A percentile compares a stretch with the other conserved stretches of the same genome.
Conservation (phyloP, 257 asterid species). For the Nicotiana attenuata region DNA sequence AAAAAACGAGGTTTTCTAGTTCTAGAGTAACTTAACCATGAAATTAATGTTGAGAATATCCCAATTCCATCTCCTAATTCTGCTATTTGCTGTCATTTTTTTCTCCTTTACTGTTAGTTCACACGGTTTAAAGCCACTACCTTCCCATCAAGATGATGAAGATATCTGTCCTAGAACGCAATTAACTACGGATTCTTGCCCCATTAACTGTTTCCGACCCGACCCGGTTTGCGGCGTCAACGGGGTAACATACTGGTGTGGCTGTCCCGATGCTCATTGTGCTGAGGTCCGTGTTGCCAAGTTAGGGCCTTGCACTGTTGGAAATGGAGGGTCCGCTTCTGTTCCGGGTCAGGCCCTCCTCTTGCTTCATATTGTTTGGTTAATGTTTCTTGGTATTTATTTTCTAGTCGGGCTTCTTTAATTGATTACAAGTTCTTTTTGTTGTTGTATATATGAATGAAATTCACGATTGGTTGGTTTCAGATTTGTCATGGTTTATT, state of each 20-base stretch:
- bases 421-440: neutral
- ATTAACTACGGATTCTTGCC: constrained; percentile 40
- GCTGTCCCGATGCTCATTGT: constrained; percentile 89
- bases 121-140: constrained; percentile 27
- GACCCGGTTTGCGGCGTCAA: constrained; percentile 92
- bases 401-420: constrained; percentile 77
- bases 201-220: constrained; percentile 81
- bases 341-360: constrained; percentile 80
- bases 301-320: constrained; percentile 68
- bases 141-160: constrained; percentile 36
- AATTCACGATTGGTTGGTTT: neutral
- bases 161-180: constrained; percentile 40
- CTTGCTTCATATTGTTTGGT: constrained; percentile 88
- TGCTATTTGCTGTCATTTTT: constrained; percentile 23
- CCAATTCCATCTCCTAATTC: constrained; percentile 16
- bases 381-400: constrained; percentile 68
- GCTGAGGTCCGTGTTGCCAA: constrained; percentile 68
- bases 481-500: neutral
- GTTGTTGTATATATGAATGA: neutral
- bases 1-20: neutral
- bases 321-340: constrained; percentile 71
- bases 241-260: constrained; percentile 95
- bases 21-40: neutral
- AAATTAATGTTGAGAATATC: neutral
- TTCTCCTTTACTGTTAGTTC: constrained; percentile 48